Evolutionary conservation across 768 basidiomycete genomes (phyloP).

Genomic region (Tulasnella sp.): DNA sequence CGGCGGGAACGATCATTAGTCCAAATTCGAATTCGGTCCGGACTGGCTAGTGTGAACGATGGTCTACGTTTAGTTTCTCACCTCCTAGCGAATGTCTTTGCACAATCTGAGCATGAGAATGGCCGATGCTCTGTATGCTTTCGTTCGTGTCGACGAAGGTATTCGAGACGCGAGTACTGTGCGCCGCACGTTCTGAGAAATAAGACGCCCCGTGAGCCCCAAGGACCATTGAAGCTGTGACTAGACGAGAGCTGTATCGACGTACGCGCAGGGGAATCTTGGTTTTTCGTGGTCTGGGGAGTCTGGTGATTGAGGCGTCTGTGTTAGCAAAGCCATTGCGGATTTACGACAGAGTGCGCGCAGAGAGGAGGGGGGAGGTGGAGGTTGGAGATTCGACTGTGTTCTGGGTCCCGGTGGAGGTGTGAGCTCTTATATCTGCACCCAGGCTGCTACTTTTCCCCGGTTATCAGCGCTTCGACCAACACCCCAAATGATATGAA

Average conservation of each 20-base stretch:
- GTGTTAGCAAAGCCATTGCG: not conserved
- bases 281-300: not conserved
- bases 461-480: not conserved
- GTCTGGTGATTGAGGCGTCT: not conserved
- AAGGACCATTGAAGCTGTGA: not conserved
- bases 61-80: too few species aligned
- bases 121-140: slow-evolving; percentile 29
- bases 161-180: slow-evolving; percentile 28
- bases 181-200: slow-evolving; percentile 15
- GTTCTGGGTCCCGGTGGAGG: not conserved
- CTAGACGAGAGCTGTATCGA: not conserved
- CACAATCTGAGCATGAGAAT: slow-evolving; percentile 26
- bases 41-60: not conserved
- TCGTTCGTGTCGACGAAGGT: slow-evolving; percentile 28
- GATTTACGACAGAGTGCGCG: not conserved
- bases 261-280: slow-evolving; percentile 7
- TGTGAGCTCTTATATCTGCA: not conserved
- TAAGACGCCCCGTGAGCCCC: not conserved
- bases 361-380: not conserved
- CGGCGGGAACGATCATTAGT: slow-evolving; percentile 6
- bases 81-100: slow-evolving; percentile 29
- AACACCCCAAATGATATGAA: not conserved
- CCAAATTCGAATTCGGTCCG: not conserved
- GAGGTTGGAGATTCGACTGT: not conserved
- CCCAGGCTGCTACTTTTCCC: not conserved